A percentile compares a stretch with the other conserved stretches of the same genome.
These are phyloP conservation scores for Cutaneotrichosporon cutaneum DNA, from an alignment of 1,284 basidiomycete genomes.

Conservation along the genomic window DNA sequence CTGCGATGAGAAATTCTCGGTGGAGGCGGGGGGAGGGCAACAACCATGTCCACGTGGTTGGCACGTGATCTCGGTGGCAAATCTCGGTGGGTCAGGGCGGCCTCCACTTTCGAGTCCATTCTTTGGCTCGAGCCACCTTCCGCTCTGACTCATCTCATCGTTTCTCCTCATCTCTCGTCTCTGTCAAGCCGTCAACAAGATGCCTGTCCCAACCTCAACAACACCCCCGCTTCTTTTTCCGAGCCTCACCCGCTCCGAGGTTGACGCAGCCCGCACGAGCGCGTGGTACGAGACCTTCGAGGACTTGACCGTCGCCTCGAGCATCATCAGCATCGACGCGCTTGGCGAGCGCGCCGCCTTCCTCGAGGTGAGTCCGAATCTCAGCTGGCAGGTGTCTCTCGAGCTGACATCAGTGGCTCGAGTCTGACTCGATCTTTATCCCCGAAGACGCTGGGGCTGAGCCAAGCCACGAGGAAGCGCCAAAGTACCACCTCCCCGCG, in stretches of 20 bases:
- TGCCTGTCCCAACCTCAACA: conserved; percentile 20
- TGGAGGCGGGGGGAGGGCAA: neutral
- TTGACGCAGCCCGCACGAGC: conserved; percentile 75
- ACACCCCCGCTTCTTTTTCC: conserved; percentile 11
- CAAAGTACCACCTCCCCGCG: conserved; percentile 62
- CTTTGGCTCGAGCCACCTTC: neutral
- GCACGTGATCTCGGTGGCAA: neutral
- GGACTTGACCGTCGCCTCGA: conserved; percentile 70
- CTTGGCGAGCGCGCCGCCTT: conserved; percentile 80
- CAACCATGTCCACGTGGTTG: neutral
- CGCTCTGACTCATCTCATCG: neutral
- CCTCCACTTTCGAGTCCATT: conserved; percentile 19
- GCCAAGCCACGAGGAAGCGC: conserved; percentile 20
- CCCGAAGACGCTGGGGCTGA: conserved; percentile 54
- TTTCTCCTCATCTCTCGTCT: neutral
- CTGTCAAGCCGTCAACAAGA: neutral
- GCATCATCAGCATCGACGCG: conserved; percentile 74
- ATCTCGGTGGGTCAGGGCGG: neutral
- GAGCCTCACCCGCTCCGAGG: conserved; percentile 11
- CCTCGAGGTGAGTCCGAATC: conserved; percentile 60
- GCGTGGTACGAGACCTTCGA: conserved; percentile 81
- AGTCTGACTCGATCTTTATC: conserved; percentile 49
- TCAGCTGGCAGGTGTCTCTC: neutral
- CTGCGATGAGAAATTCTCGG: conserved; percentile 1
- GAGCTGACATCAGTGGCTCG: conserved; percentile 29